A percentile compares a stretch with the other conserved stretches of the same genome.
phyloP scores from a whole-genome alignment of 179 eudicot species.

The Pouteria campechiana region DNA sequence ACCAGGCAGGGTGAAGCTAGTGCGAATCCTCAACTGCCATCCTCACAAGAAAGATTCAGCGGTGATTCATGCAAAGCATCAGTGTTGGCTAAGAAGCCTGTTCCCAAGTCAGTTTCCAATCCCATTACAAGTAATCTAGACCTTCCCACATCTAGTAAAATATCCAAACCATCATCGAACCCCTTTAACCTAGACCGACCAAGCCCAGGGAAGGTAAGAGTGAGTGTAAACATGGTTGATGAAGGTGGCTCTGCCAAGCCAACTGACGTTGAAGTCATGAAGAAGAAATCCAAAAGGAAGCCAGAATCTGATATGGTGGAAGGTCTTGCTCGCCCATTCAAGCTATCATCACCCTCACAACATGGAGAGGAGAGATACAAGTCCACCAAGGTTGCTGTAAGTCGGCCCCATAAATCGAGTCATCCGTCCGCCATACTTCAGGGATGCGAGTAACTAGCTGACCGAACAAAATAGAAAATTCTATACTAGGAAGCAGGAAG shows the following conservation, averaged over 20 bases:
- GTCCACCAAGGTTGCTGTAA: slow-evolving; percentile 24
- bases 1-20: slow-evolving; percentile 20
- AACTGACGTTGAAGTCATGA: slow-evolving; percentile 19
- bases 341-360: slow-evolving; percentile 19
- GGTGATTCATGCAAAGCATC: slow-evolving; percentile 13
- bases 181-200: slow-evolving; percentile 19
- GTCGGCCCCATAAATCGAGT: slow-evolving; percentile 17
- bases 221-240: slow-evolving; percentile 17
- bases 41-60: slow-evolving; percentile 18
- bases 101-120: slow-evolving; percentile 7
- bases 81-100: slow-evolving; percentile 13
- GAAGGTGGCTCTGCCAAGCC: slow-evolving; percentile 8
- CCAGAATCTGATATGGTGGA: slow-evolving; percentile 27
- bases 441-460: too few species aligned
- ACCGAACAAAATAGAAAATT: too few species aligned
- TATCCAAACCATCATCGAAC: slow-evolving; percentile 7
- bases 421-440: slow-evolving; percentile 9
- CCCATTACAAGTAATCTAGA: slow-evolving; percentile 6
- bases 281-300: slow-evolving; percentile 56
- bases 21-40: slow-evolving; percentile 24
- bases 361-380: slow-evolving; percentile 33
- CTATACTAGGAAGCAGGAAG: too few species aligned
- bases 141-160: slow-evolving; percentile 7
- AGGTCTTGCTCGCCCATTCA: slow-evolving; percentile 21
- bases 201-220: slow-evolving; percentile 51